Evolutionary conservation across 352 stramenopile genomes (phyloP), one percentile per base, ranked within the genome.

Genomic region (Peronospora farinosa): DNA sequence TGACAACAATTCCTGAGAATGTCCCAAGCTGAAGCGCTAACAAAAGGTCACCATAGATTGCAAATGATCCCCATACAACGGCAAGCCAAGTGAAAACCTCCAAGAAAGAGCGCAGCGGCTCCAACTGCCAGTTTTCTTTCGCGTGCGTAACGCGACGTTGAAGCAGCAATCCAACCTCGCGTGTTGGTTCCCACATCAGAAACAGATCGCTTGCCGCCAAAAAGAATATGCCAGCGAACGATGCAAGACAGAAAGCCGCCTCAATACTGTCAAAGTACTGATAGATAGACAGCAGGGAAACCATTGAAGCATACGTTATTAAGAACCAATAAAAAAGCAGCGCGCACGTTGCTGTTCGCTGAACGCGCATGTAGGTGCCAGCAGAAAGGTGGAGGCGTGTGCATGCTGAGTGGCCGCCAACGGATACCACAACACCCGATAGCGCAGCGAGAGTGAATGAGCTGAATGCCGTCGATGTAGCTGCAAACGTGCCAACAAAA

Each of bases 251-350:
- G 51, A 93, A 93, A 4, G 83, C 82, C 3, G 82, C 78, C 60
- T 93, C 83, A 47, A 93, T 86, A 42, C 72, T 89, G 44, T 88
- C 75, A 30, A 90, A 88, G 64, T 90, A 79, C 42, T 84, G 75
- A 50, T 93, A 93, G 42, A 93, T 93, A 42, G 67, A 86, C 16
- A 85, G 63, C 11, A 93, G 51, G 7, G 72, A 84, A 21, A 91
- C 38, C 50, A 87, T 73, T 9, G 78, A 84, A 2, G 69, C 68
- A 41, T 86, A 93, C 4, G 70, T 74, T 50, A 91, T 70, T 27
- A 91, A 58, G 16, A 85, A 75, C 35, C 88, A 48, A 38, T 65
- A 90, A 47, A 89, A 91, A 5, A 91, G 52, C 30, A 90, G 60
- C 11, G 83, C 80, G 28, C 76, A 89, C 11, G 82, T 88, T 17